phyloP scores from a whole-genome alignment of 148 eudicot species.

The Euryodendron excelsum region DNA sequence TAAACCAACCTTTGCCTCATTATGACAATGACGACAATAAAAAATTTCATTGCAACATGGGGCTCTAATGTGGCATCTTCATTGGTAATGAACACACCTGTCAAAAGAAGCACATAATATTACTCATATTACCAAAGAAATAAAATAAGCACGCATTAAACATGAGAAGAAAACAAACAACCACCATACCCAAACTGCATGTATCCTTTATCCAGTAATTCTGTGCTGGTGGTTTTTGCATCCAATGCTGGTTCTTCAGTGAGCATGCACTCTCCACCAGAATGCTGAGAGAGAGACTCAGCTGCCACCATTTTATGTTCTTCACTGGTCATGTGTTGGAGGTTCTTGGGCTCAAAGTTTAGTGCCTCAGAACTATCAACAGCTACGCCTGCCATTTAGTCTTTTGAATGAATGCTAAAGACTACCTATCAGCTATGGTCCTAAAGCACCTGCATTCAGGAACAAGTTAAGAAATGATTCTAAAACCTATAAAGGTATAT shows the following conservation, averaged over 20 bases:
- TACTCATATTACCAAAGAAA: not conserved
- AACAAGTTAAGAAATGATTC: conserved; percentile 45
- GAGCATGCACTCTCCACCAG: conserved; percentile 6
- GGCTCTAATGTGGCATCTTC: conserved; percentile 78
- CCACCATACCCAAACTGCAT: conserved; percentile 71
- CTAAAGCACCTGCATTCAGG: conserved; percentile 68
- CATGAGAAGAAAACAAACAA: not conserved
- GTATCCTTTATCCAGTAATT: conserved; percentile 48
- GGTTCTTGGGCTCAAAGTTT: conserved; percentile 23
- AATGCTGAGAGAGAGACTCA: conserved; percentile 13
- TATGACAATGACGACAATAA: conserved; percentile 92
- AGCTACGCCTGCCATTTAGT: conserved; percentile 26
- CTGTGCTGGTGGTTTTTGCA: conserved; percentile 11
- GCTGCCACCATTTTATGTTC: conserved; percentile 13
- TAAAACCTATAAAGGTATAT: conserved; percentile 39
- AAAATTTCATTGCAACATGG: conserved; percentile 88
- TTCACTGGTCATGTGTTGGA: conserved; percentile 6
- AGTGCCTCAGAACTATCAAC: conserved; percentile 22
- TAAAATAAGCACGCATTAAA: not conserved
- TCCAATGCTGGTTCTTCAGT: conserved; percentile 16
- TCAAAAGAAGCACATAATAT: conserved; percentile 17
- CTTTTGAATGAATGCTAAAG: conserved; percentile 12
- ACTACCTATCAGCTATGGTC: conserved; percentile 39
- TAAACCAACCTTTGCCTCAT: conserved; percentile 72
- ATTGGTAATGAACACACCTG: conserved; percentile 76